These are phyloP conservation scores for Gossypium gossypioides DNA, from an alignment of 441 rosid species.

Conservation along the genomic window DNA sequence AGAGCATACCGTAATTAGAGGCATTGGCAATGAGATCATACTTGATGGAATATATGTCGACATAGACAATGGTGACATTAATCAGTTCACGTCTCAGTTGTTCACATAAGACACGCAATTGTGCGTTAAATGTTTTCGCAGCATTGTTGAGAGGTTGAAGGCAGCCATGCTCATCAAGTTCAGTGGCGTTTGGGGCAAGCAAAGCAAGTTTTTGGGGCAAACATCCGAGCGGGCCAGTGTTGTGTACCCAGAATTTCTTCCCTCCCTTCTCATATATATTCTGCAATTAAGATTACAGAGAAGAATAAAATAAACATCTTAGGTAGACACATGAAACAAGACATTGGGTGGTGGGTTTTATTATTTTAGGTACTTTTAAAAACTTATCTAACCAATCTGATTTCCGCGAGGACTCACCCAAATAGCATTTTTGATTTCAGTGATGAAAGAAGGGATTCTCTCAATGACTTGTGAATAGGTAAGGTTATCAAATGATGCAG, in stretches of 20 bases:
- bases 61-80: conserved; percentile 27
- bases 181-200: conserved; percentile 20
- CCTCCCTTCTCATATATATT: conserved; percentile 31
- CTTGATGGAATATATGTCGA: conserved; percentile 36
- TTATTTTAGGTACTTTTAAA: neutral
- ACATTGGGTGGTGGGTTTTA: no score
- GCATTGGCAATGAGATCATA: conserved; percentile 35
- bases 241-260: conserved; percentile 41
- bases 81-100: conserved; percentile 25
- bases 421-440: conserved; percentile 31
- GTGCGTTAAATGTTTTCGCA: conserved; percentile 29
- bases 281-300: conserved; percentile 17
- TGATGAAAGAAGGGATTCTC: conserved; percentile 31
- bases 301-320: neutral
- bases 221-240: conserved; percentile 41
- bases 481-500: conserved; percentile 22
- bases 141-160: conserved; percentile 30
- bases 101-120: conserved; percentile 20
- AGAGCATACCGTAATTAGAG: conserved; percentile 28
- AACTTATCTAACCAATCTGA: neutral
- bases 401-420: conserved; percentile 16
- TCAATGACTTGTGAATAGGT: conserved; percentile 20
- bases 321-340: neutral
- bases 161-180: conserved; percentile 37
- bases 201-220: conserved; percentile 30